Evolutionary conservation across 2,329 filamentous ascomycete genomes (phyloP).

Genomic region (Penicillium concentricum): DNA sequence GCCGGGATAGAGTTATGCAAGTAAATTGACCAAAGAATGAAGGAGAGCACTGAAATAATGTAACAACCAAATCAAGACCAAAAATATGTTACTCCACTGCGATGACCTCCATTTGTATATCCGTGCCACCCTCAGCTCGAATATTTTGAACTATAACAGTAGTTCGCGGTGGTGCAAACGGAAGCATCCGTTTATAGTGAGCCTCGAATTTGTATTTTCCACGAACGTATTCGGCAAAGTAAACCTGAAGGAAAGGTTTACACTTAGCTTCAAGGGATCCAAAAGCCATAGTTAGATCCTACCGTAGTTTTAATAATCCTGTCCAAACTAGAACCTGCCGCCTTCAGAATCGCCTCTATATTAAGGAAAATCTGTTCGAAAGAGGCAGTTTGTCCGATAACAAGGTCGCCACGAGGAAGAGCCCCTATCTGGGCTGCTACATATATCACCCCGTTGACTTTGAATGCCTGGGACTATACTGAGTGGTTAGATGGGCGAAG

Average conservation of each 20-base stretch:
- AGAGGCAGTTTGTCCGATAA: background rate
- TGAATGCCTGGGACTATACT: conserved; percentile 2
- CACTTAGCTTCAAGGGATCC: background rate
- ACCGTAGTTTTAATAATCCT: conserved; percentile 3
- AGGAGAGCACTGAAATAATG: background rate
- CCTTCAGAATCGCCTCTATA: conserved; percentile 1
- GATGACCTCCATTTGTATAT: background rate
- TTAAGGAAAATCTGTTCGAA: background rate
- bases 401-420: background rate
- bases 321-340: background rate
- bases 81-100: background rate
- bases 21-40: background rate
- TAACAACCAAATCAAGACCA: background rate
- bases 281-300: background rate
- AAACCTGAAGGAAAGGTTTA: background rate
- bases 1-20: background rate
- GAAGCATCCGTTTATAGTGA: background rate
- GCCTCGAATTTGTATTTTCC: background rate
- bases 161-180: background rate
- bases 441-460: conserved; percentile 3
- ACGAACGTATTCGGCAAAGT: background rate
- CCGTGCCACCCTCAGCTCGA: background rate
- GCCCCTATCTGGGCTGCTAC: background rate
- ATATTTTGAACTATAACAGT: background rate
- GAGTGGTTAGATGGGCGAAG: background rate